These are phyloP conservation scores for Dothiorella sarmentorum DNA, from an alignment of 2,329 filamentous ascomycete species.

Conservation along the genomic window DNA sequence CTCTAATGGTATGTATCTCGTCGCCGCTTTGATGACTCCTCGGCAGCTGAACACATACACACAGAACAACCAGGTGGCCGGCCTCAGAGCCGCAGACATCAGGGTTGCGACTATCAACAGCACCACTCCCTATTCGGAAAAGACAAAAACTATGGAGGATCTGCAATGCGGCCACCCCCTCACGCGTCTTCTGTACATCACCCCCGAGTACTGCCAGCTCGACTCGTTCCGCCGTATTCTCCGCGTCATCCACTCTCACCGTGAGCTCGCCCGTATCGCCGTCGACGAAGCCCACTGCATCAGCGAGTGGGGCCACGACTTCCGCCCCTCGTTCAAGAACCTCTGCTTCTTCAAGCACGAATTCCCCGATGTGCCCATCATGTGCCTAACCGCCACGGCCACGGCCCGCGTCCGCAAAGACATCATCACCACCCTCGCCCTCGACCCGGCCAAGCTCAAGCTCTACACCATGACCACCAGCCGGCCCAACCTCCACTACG, in stretches of 20 bases:
- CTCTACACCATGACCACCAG: constrained; percentile 81
- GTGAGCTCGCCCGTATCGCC: constrained; percentile 80
- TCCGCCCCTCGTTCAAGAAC: constrained; percentile 85
- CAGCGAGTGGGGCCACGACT: constrained; percentile 97
- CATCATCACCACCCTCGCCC: constrained; percentile 69
- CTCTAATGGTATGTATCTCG: constrained; percentile 89
- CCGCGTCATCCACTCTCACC: constrained; percentile 70
- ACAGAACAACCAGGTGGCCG: constrained; percentile 87
- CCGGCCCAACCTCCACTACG: constrained; percentile 83
- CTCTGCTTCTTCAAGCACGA: constrained; percentile 80
- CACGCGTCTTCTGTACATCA: constrained; percentile 85
- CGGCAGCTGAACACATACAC: constrained; percentile 16
- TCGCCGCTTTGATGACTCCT: too few relatives aligned
- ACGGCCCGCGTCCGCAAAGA: constrained; percentile 78
- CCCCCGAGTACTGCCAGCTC: constrained; percentile 79
- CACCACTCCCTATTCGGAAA: constrained; percentile 65
- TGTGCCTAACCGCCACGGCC: constrained; percentile 88
- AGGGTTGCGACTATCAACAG: constrained; percentile 84
- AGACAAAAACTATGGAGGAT: constrained; percentile 69
- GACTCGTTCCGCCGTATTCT: constrained; percentile 74
- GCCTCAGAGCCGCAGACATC: constrained; percentile 70
- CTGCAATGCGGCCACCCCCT: constrained; percentile 82
- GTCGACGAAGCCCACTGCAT: constrained; percentile 97
- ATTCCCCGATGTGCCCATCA: constrained; percentile 83
- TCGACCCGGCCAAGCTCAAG: constrained; percentile 62